Evolutionary conservation across 129 eudicot species (phyloP).

Genomic region (Helichrysum umbraculigerum): DNA sequence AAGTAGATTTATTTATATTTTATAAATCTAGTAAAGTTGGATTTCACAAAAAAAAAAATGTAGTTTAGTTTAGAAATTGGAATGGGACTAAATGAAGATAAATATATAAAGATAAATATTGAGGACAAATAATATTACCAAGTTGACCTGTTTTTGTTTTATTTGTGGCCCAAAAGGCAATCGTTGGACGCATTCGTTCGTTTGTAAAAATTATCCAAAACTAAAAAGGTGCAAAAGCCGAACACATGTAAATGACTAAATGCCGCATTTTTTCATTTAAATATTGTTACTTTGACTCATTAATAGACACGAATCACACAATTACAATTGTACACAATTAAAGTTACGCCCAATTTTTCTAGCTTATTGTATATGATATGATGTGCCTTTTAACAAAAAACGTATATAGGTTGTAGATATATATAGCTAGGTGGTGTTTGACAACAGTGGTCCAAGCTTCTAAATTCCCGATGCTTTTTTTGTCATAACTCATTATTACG

Average conservation of each 20-base stretch:
- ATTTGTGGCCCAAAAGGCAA: conserved; percentile 19
- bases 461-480: conserved; percentile 2
- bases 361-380: too few species aligned
- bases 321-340: too few species aligned
- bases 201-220: neutral
- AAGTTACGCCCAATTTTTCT: too few species aligned
- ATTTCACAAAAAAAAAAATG: too few species aligned
- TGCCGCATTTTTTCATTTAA: neutral
- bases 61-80: neutral
- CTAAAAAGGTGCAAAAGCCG: neutral
- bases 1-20: too few species aligned
- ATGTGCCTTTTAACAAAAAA: too few species aligned
- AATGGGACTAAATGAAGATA: neutral
- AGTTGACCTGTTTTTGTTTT: conserved; percentile 33
- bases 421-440: neutral
- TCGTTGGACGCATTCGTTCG: conserved; percentile 31
- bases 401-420: neutral
- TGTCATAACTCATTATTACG: conserved; percentile 5
- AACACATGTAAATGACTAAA: neutral
- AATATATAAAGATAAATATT: neutral
- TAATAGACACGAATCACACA: too few species aligned
- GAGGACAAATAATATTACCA: conserved; percentile 26
- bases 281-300: too few species aligned
- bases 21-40: too few species aligned
- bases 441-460: conserved; percentile 5